phyloP scores from a whole-genome alignment of 1,284 basidiomycete species.

The Leccinum solheimii region DNA sequence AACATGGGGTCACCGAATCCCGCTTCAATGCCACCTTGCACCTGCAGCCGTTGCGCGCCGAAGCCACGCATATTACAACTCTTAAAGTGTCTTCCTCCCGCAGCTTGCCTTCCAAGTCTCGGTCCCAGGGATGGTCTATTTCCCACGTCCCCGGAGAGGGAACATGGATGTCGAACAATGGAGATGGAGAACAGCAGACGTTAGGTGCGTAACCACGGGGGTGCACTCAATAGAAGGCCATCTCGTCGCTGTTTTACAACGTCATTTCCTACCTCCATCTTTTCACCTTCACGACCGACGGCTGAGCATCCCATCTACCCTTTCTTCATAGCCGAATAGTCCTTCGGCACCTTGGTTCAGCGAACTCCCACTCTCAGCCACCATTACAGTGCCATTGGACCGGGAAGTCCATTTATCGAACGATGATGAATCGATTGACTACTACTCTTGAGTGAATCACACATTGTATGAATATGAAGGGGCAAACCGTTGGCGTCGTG shows the following conservation, averaged over 20 bases:
- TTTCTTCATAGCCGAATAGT: conserved; percentile 8
- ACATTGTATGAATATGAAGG: conserved; percentile 91
- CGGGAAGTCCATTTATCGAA: conserved; percentile 96
- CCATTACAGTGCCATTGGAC: conserved; percentile 12
- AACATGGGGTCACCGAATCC: not conserved
- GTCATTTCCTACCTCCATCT: conserved; percentile 9
- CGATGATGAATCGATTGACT: conserved; percentile 88
- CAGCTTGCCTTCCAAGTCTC: not conserved
- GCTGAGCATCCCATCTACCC: conserved; percentile 9
- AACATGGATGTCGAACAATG: not conserved
- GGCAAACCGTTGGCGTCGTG: conserved; percentile 82
- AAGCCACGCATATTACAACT: not conserved
- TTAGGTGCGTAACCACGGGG: not conserved
- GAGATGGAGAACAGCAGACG: conserved; percentile 1
- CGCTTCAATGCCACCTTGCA: not conserved
- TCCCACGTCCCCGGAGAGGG: not conserved
- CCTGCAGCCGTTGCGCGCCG: not conserved
- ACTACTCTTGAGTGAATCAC: conserved; percentile 81
- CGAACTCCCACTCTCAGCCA: conserved; percentile 14
- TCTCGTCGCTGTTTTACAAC: conserved; percentile 24
- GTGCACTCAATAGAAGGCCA: conserved; percentile 17
- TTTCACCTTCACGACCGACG: conserved; percentile 1
- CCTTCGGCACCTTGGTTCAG: conserved; percentile 1
- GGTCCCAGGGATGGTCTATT: not conserved
- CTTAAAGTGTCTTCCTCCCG: conserved; percentile 1